Evolutionary conservation across 306 rosid genomes (phyloP), one percentile per base, ranked within the genome.

Genomic region (Lathyrus oleraceus): DNA sequence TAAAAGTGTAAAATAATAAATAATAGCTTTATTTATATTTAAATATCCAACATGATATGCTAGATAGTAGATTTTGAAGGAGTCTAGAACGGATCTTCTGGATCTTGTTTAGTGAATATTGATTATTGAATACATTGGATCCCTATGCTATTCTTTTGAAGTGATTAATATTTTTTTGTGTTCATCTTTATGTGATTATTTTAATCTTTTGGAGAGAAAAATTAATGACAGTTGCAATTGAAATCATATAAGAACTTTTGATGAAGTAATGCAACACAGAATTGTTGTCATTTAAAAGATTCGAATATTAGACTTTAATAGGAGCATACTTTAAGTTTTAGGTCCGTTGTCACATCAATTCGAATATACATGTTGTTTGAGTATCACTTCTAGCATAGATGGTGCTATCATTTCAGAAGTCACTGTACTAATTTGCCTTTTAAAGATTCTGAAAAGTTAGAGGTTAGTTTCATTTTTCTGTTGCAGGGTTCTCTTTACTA

Each of bases 401-500:
- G 28, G 30, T 60, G 39, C 57, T 42, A 6, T 32, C 10, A 9
- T 74, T 28, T 69, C 4, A 64, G 59, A 76, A 32, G 21, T 49
- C 70, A 76, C 1, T 19, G 39, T 40, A 20, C 39, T 14, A 0
- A 28, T 77, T 62, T 36, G 5, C 40, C 36, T 52, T 30, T 69
- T 19, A 10, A 47, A 45, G 58, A 51, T 61, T 32, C 23, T 52
- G 48, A 69, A 35, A 51, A 14, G 59, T 35, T 76, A 42, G 17
- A 25, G 9, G 67, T 61, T 17, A 53, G 70, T 76, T 69, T 76
- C 48, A 59, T 49, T 68, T 68, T 39, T 17, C 51, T 76, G 59
- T 51, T 69, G 47, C 51, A 61, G 38, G 38, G 8, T 32, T 32
- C 38, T 32, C 38, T 32, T 12, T 7, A 15, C 40, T 69, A 45